Base-by-base conservation (phyloP, 1,284 basidiomycete species). In the Mrakiaceae sp. region DNA sequence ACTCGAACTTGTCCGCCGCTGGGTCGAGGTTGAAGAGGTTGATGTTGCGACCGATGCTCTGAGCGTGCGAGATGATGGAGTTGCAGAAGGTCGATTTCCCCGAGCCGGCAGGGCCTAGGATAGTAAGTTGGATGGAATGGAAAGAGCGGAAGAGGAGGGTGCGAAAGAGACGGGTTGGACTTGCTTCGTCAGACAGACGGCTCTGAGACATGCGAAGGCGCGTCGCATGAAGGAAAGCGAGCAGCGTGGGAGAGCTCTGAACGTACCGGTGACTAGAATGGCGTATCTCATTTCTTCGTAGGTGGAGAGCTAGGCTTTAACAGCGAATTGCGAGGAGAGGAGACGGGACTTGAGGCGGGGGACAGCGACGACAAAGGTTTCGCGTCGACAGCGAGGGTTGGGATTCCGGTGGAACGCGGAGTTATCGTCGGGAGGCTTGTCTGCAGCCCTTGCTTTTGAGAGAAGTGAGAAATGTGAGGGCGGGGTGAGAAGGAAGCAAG, bases 1-100 rank as follows among this genome's bases (percentile, higher is more conserved):
- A 90, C 75, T 98, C 93, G 75, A 97, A 97, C 66, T 87, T 86
- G 68, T 90, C 86, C 0, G 96, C 96, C 0, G 96, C 96, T 7
- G 96, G 96, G 76, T 98, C 96, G 69, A 98, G 84, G 77, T 98
- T 99, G 75, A 98, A 90, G 62, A 98, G 85, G 79, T 98, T 93
- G 0, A 87, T 88, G 1, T 86, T 85, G 6, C 96, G 84, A 67
- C 86, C 88, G 57, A 91, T 81, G 0, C 88, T 83, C 67, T 84
- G 85, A 5, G 98, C 85, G 78, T 98, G 95, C 3, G 90, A 93
- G 67, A 98, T 83, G 71, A 98, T 84, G 0, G 92, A 84, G 3
- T 83, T 81, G 72, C 90, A 90, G 74, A 99, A 96, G 0, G 96
- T 98, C 0, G 93, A 93, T 79, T 99, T 99, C 67, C 96, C 96